phyloP scores from a whole-genome alignment of 2,329 filamentous ascomycete species.

The Cladophialophora chaetospira region DNA sequence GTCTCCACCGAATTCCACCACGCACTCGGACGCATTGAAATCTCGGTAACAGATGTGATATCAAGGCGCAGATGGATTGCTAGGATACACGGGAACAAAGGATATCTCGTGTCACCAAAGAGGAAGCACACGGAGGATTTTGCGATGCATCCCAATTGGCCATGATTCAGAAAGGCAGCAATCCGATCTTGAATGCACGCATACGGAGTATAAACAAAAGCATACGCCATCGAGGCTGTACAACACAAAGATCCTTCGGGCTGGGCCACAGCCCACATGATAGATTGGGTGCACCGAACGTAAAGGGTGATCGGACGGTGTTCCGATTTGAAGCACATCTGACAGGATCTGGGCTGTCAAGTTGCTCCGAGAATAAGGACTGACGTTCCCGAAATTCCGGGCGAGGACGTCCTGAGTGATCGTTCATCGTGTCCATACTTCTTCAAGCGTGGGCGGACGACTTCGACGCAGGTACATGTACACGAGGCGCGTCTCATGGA shows the following conservation, averaged over 20 bases:
- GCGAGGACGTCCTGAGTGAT: no score
- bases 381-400: not conserved
- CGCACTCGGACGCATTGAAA: not conserved
- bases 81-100: slow-evolving; percentile 9
- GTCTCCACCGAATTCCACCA: not conserved
- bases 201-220: not conserved
- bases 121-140: slow-evolving; percentile 1
- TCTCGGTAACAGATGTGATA: slow-evolving; percentile 7
- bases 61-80: not conserved
- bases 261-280: no score
- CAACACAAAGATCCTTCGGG: not conserved
- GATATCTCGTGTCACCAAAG: slow-evolving; percentile 11
- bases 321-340: no score
- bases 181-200: not conserved
- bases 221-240: not conserved
- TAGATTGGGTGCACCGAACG: no score
- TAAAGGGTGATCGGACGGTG: no score
- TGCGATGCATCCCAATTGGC: slow-evolving; percentile 7
- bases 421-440: no score
- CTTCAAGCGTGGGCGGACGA: no score
- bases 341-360: not conserved
- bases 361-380: not conserved
- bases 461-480: no score
- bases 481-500: no score
- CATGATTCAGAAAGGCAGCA: slow-evolving; percentile 13